Evolutionary conservation across 768 basidiomycete genomes (phyloP), one percentile per base, ranked within the genome.

Genomic region (Trametes sanguinea): DNA sequence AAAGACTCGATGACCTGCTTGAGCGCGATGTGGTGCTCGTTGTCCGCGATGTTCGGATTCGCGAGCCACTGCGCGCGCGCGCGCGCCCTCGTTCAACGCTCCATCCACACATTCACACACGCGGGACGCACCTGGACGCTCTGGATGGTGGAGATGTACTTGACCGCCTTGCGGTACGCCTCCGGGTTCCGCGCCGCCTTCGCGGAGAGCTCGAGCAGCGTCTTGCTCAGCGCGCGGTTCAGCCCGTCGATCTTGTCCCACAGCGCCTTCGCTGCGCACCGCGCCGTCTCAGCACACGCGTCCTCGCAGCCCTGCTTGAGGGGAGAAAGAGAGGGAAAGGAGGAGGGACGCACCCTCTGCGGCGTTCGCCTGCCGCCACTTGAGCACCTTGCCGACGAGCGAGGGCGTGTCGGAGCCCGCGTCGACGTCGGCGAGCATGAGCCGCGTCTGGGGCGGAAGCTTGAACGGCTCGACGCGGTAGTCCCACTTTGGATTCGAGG

Each of bases 391-490:
- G 33, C 92, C 86, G 10, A 95, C 94, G 44, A 98, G 85, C 44
- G 92, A 92, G 2, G 97, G 97, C 2, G 97, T 98, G 69, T 98
- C 92, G 66, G 92, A 95, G 9, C 97, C 97, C 8, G 92, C 94
- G 68, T 97, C 92, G 14, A 98, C 94, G 71, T 99, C 97, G 29
- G 95, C 97, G 22, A 99, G 81, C 76, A 98, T 83, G 39, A 99
- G 81, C 57, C 92, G 81, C 22, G 91, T 88, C 53, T 86, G 75
- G 0, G 92, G 92, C 2, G 97, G 97, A 35, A 99, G 86, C 54
- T 84, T 81, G 73, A 97, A 93, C 0, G 86, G 83, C 57, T 79
- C 76, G 11, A 89, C 81, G 35, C 70, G 73, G 66, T 89, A 84
- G 67, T 94, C 87, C 95, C 95, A 97, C 57, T 78, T 80, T 2